Conservation (phyloP, 2,329 filamentous ascomycete species). For the Monosporascus sp. region DNA sequence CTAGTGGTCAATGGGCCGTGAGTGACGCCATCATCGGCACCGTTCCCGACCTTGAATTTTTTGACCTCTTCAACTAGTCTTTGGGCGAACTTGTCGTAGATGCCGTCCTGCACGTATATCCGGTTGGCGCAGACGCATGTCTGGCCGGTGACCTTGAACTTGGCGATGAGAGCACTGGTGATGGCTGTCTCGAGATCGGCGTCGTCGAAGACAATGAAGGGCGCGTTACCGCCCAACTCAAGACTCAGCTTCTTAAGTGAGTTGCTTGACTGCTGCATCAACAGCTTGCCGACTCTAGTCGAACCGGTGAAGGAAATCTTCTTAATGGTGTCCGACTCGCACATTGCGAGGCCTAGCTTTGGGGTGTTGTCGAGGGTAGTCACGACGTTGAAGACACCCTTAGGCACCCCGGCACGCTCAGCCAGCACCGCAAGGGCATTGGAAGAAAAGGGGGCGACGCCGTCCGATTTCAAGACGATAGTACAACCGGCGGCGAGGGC, state of each 20-base stretch:
- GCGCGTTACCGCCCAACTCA: slow-evolving; percentile 71
- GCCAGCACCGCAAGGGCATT: slow-evolving; percentile 27
- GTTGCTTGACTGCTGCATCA: slow-evolving; percentile 66
- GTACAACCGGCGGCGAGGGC: slow-evolving; percentile 34
- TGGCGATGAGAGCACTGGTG: slow-evolving; percentile 59
- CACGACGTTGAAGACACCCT: slow-evolving; percentile 43
- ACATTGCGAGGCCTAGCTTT: slow-evolving; percentile 58
- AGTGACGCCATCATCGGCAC: slow-evolving; percentile 50
- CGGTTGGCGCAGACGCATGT: slow-evolving; percentile 66
- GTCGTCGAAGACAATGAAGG: slow-evolving; percentile 75
- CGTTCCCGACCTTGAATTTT: slow-evolving; percentile 53
- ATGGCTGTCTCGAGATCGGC: slow-evolving; percentile 60
- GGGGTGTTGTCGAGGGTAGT: slow-evolving; percentile 61
- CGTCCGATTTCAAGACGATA: slow-evolving; percentile 31
- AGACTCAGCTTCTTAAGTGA: slow-evolving; percentile 63
- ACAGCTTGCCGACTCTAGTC: slow-evolving; percentile 38
- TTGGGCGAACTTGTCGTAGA: slow-evolving; percentile 54
- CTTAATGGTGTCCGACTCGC: slow-evolving; percentile 57
- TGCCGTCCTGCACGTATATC: slow-evolving; percentile 54
- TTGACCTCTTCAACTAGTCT: slow-evolving; percentile 43
- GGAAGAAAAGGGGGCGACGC: slow-evolving; percentile 30
- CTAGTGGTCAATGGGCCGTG: slow-evolving; percentile 63
- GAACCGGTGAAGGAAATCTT: slow-evolving; percentile 72
- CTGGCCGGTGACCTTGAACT: slow-evolving; percentile 69
- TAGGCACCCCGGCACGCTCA: slow-evolving; percentile 29